Conservation (phyloP, 495 filamentous ascomycete species). For the Glonium stellatum region DNA sequence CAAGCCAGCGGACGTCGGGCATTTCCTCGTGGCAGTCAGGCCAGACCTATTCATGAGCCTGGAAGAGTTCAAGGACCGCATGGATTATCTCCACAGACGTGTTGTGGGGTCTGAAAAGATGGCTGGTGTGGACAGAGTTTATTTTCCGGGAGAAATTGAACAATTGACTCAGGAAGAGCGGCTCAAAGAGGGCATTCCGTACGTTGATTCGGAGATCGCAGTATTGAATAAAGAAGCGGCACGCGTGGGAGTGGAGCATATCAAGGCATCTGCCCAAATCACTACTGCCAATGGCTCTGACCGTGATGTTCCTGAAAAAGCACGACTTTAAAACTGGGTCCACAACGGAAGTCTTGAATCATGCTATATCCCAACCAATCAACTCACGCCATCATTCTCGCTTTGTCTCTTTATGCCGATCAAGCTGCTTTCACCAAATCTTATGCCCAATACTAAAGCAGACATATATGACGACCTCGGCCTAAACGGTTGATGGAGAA, state of each 20-base stretch:
- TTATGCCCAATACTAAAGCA: too few species aligned
- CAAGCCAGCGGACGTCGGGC: conserved; percentile 62
- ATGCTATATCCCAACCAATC: too few species aligned
- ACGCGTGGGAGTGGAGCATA: conserved; percentile 39
- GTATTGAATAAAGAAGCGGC: conserved; percentile 61
- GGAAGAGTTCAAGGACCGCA: conserved; percentile 60
- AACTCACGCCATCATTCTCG: too few species aligned
- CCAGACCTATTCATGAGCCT: conserved; percentile 68
- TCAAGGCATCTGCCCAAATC: neutral
- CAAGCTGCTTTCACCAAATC: too few species aligned
- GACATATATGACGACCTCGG: too few species aligned
- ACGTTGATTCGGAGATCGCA: conserved; percentile 57
- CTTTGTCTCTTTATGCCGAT: too few species aligned
- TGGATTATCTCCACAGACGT: conserved; percentile 61
- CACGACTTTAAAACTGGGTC: neutral
- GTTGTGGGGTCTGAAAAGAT: conserved; percentile 60
- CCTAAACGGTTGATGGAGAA: too few species aligned
- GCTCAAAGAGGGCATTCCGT: conserved; percentile 55
- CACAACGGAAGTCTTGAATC: neutral
- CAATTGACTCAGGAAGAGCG: conserved; percentile 53
- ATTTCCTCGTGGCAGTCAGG: conserved; percentile 68
- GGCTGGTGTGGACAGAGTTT: conserved; percentile 65
- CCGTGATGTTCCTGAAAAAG: neutral
- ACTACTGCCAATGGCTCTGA: neutral
- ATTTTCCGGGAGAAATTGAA: conserved; percentile 75